Conservation (phyloP, 169 alveolate genomes). For the Plasmodium chabaudi region DNA sequence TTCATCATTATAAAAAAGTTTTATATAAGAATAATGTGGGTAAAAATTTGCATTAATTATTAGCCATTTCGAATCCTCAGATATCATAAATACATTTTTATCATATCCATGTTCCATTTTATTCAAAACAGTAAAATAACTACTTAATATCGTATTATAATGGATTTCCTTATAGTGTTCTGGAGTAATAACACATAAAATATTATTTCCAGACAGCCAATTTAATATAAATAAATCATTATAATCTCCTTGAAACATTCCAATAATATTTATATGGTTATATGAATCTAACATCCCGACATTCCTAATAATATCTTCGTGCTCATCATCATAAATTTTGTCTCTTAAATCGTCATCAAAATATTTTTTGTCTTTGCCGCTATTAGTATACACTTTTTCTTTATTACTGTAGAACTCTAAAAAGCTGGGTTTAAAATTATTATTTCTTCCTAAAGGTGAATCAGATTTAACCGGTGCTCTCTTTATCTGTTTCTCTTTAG, state of each 20-base stretch:
- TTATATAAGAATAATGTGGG: slow-evolving; percentile 47
- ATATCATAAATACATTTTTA: background rate
- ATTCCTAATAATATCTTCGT: background rate
- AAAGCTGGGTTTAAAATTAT: background rate
- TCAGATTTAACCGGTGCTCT: too few species aligned
- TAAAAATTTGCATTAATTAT: slow-evolving; percentile 35
- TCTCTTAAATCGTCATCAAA: slow-evolving; percentile 23
- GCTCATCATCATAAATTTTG: slow-evolving; percentile 3
- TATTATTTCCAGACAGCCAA: slow-evolving; percentile 54
- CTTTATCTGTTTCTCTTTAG: background rate
- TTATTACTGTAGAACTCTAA: background rate
- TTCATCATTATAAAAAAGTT: slow-evolving; percentile 33
- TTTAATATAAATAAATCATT: slow-evolving; percentile 27
- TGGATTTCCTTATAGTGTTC: slow-evolving; percentile 4
- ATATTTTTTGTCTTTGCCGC: background rate
- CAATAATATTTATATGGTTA: slow-evolving; percentile 18
- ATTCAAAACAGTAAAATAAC: slow-evolving; percentile 43
- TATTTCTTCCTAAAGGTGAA: slow-evolving; percentile 1
- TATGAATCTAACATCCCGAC: background rate
- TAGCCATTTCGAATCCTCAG: slow-evolving; percentile 13
- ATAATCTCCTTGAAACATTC: background rate
- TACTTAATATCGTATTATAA: slow-evolving; percentile 16
- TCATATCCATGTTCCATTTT: slow-evolving; percentile 12
- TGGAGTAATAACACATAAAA: slow-evolving; percentile 31
- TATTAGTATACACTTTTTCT: background rate